These are phyloP conservation scores for Saccharum spontaneum DNA, from an alignment of 176 grass and related monocot species.

Conservation along the genomic window DNA sequence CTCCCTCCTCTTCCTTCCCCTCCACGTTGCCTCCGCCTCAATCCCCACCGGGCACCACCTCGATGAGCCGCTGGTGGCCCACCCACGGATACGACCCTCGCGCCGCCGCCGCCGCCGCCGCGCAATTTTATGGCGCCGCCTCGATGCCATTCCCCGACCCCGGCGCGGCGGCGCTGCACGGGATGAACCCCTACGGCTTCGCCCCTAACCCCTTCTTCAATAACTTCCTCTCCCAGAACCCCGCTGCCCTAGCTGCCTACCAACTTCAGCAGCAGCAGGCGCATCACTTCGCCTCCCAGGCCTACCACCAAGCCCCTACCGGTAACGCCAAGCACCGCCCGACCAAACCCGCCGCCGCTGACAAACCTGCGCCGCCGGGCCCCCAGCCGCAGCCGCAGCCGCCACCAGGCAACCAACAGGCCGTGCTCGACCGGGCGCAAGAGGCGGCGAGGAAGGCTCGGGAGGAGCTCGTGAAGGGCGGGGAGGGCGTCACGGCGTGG, in stretches of 20 bases:
- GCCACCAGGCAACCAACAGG: not conserved
- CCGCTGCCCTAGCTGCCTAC: slow-evolving; percentile 34
- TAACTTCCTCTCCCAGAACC: slow-evolving; percentile 55
- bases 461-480: slow-evolving; percentile 48
- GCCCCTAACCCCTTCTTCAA: slow-evolving; percentile 35
- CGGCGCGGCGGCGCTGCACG: slow-evolving; percentile 25
- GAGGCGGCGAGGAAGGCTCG: slow-evolving; percentile 51
- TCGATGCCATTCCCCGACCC: slow-evolving; percentile 22
- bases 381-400: not conserved
- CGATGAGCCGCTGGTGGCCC: slow-evolving; percentile 30
- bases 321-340: not conserved
- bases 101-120: not conserved
- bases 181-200: slow-evolving; percentile 42
- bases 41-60: not conserved
- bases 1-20: not conserved
- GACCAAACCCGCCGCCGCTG: not conserved
- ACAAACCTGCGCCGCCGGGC: not conserved
- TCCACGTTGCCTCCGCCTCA: not conserved
- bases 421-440: slow-evolving; percentile 53
- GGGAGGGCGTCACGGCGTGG: slow-evolving; percentile 75
- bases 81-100: slow-evolving; percentile 20
- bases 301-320: slow-evolving; percentile 39
- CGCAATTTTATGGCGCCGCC: slow-evolving; percentile 27
- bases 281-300: not conserved
- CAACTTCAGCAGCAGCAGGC: slow-evolving; percentile 27